A percentile compares a stretch with the other conserved stretches of the same genome.
phyloP scores from a whole-genome alignment of 2,329 filamentous ascomycete genomes.

The Dactylellina cionopaga region DNA sequence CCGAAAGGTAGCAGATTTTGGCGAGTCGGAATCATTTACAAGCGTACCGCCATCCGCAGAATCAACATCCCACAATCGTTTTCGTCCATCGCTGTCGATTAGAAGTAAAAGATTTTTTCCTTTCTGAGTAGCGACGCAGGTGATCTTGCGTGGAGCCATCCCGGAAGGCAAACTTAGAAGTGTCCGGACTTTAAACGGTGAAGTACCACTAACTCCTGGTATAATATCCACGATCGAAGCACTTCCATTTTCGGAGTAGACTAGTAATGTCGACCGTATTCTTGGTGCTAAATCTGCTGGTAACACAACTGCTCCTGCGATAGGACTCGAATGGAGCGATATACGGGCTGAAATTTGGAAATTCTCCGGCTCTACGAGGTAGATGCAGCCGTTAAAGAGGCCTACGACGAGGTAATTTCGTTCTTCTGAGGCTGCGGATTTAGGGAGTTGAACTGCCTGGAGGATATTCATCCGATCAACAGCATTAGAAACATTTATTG shows the following conservation, averaged over 20 bases:
- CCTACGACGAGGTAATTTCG: constrained; percentile 55
- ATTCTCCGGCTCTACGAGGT: constrained; percentile 53
- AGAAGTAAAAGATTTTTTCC: constrained; percentile 52
- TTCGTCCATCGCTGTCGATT: constrained; percentile 36
- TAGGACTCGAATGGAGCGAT: constrained; percentile 52
- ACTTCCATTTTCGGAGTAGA: constrained; percentile 54
- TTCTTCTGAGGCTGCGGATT: constrained; percentile 46
- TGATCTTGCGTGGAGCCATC: constrained; percentile 40
- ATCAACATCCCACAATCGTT: constrained; percentile 50
- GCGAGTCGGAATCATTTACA: constrained; percentile 35
- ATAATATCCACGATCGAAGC: constrained; percentile 56
- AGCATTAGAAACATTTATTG: constrained; percentile 8
- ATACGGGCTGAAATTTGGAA: constrained; percentile 54
- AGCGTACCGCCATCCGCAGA: constrained; percentile 20
- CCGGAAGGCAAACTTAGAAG: constrained; percentile 44
- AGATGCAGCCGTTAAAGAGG: constrained; percentile 53
- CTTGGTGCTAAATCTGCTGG: constrained; percentile 54
- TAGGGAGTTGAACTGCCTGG: constrained; percentile 47
- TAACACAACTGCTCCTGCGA: constrained; percentile 53
- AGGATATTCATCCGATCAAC: constrained; percentile 31
- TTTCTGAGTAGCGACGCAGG: constrained; percentile 54
- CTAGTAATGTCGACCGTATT: constrained; percentile 55
- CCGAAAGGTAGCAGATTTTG: constrained; percentile 34
- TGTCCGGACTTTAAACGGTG: constrained; percentile 54
- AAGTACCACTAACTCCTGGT: constrained; percentile 54